These are phyloP conservation scores for Phytophthora uliginosa DNA, from an alignment of 352 stramenopile species.

Conservation along the genomic window DNA sequence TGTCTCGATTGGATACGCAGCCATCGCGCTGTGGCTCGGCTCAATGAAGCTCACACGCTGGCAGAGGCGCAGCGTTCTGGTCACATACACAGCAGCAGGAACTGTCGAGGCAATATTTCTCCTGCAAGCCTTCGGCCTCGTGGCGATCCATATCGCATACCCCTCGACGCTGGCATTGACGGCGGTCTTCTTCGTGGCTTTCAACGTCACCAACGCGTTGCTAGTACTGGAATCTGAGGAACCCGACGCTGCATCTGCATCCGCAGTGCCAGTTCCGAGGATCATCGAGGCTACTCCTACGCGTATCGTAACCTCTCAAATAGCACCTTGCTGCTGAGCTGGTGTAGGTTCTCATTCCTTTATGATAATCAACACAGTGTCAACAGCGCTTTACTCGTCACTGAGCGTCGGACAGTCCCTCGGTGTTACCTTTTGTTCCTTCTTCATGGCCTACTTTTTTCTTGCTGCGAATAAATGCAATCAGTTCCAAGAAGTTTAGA, in stretches of 20 bases:
- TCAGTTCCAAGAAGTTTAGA: no score
- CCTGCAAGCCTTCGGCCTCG: constrained; percentile 27
- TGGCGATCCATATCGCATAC: constrained; percentile 45
- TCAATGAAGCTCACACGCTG: constrained; percentile 61
- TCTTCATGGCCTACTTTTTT: no score
- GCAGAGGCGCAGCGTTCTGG: constrained; percentile 52
- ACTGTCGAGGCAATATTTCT: constrained; percentile 55
- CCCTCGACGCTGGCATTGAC: constrained; percentile 41
- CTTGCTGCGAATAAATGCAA: no score
- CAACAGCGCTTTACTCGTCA: neutral
- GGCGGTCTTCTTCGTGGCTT: constrained; percentile 54
- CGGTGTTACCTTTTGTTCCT: no score
- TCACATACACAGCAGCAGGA: constrained; percentile 46
- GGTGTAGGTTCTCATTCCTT: neutral
- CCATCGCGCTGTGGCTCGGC: constrained; percentile 57
- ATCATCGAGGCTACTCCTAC: constrained; percentile 28
- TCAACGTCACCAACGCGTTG: constrained; percentile 71
- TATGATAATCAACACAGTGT: neutral
- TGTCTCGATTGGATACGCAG: constrained; percentile 56
- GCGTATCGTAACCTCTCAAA: constrained; percentile 29
- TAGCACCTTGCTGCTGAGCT: constrained; percentile 37
- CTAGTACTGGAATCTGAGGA: constrained; percentile 59
- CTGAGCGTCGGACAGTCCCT: no score
- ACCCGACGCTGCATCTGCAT: constrained; percentile 4
- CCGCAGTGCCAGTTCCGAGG: neutral